Conservation (phyloP, 768 basidiomycete species). For the Pleurotus sapidus region DNA sequence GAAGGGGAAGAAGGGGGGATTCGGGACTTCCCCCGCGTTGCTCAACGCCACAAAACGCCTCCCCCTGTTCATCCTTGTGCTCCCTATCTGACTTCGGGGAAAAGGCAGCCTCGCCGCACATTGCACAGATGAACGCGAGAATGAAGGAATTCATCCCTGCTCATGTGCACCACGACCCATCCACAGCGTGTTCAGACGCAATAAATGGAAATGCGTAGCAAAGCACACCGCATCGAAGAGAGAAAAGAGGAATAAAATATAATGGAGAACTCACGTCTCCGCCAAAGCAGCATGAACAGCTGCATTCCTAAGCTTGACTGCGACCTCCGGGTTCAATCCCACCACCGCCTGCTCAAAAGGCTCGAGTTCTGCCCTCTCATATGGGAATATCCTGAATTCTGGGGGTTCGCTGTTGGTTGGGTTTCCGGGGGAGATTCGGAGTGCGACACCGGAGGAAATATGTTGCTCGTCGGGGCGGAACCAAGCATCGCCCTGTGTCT, state of each 20-base stretch:
- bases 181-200: not conserved
- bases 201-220: not conserved
- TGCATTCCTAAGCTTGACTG: conserved; percentile 75
- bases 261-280: conserved; percentile 44
- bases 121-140: too few relatives aligned
- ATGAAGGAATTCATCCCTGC: too few relatives aligned
- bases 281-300: conserved; percentile 78
- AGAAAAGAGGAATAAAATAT: not conserved
- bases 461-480: conserved; percentile 76
- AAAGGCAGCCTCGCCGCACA: too few relatives aligned
- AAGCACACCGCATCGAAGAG: not conserved
- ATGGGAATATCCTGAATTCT: conserved; percentile 79
- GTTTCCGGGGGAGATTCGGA: conserved; percentile 42
- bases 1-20: too few relatives aligned
- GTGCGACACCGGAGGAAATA: conserved; percentile 70
- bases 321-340: conserved; percentile 76
- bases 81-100: too few relatives aligned
- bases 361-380: conserved; percentile 67
- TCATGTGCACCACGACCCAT: not conserved
- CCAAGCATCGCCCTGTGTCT: conserved; percentile 84
- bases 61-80: too few relatives aligned
- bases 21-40: too few relatives aligned
- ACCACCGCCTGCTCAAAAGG: conserved; percentile 76
- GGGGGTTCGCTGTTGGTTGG: conserved; percentile 21
- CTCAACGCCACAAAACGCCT: too few relatives aligned